Evolutionary conservation across 306 rosid genomes (phyloP), one percentile per base, ranked within the genome.

Genomic region (Ammopiptanthus mongolicus): DNA sequence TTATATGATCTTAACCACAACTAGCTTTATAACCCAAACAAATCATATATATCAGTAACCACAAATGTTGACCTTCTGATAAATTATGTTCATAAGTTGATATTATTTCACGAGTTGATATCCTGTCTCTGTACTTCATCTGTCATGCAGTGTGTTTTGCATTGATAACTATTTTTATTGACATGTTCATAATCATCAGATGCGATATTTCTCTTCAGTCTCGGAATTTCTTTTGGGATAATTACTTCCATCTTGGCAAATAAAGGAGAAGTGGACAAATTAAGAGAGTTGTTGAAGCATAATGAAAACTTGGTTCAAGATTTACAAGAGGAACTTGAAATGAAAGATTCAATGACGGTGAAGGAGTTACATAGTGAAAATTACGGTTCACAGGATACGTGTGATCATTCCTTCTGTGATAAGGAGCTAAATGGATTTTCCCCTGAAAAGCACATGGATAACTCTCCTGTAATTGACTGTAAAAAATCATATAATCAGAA

Each of bases 291-390:
- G 80, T 73, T 92, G 84, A 88, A 86, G 86, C 90, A 92, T 80
- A 78, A 84, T 18, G 85, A 90, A 77, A 88, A 84, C 81, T 81
- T 90, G 78, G 91, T 87, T 73, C 87, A 87, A 81, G 98, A 93
- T 87, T 84, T 93, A 57, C 96, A 88, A 39, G 92, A 93, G 77
- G 98, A 90, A 77, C 91, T 93, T 58, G 92, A 93, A 67, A 88
- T 88, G 94, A 90, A 81, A 80, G 98, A 93, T 76, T 84, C 87
- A 25, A 58, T 87, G 87, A 88, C 90, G 4, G 91, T 88, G 80
- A 86, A 88, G 82, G 97, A 93, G 85, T 82, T 90, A 50, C 63
- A 78, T 36, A 78, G 84, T 71, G 96, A 87, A 73, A 80, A 83
- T 44, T 75, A 73, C 82, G 86, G 82, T 34, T 87, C 85, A 33